Percentiles rank a stretch among this genome's conserved stretches.
phyloP scores from a whole-genome alignment of 1,139 yeast species.

The Blastobotrys apis region DNA sequence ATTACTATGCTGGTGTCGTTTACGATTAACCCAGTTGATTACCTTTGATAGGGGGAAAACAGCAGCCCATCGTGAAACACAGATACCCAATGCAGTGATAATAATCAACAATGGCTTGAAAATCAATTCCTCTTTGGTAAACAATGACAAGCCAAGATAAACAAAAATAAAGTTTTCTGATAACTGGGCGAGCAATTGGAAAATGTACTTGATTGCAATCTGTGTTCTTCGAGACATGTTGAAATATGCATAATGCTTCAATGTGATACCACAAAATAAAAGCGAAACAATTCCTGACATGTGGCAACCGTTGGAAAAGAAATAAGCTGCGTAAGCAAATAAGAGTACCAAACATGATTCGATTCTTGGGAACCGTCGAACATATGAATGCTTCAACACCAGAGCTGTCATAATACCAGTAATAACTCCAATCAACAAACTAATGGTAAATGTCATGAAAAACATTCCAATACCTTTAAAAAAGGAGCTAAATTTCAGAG shows the following conservation, averaged over 20 bases:
- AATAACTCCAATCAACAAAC: conserved; percentile 84
- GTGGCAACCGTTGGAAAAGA: conserved; percentile 97
- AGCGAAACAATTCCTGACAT: conserved; percentile 98
- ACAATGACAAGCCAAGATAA: conserved; percentile 86
- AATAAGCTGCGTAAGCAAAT: conserved; percentile 93
- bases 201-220: conserved; percentile 90
- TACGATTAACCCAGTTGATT: conserved; percentile 70
- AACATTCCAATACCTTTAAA: conserved; percentile 94
- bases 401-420: conserved; percentile 88
- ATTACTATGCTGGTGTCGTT: conserved; percentile 37
- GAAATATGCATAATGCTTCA: conserved; percentile 94
- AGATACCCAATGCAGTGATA: conserved; percentile 82
- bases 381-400: conserved; percentile 84
- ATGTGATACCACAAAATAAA: conserved; percentile 90
- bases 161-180: conserved; percentile 97
- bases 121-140: conserved; percentile 92
- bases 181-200: conserved; percentile 88
- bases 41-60: conserved; percentile 89
- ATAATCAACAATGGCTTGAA: conserved; percentile 91
- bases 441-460: conserved; percentile 87
- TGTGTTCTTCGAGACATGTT: conserved; percentile 98
- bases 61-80: conserved; percentile 95
- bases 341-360: conserved; percentile 89
- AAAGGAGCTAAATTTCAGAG: conserved; percentile 67
- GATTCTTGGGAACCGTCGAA: conserved; percentile 90